Conservation (phyloP, 305 asterid genomes). For the Fraxinus paxiana region DNA sequence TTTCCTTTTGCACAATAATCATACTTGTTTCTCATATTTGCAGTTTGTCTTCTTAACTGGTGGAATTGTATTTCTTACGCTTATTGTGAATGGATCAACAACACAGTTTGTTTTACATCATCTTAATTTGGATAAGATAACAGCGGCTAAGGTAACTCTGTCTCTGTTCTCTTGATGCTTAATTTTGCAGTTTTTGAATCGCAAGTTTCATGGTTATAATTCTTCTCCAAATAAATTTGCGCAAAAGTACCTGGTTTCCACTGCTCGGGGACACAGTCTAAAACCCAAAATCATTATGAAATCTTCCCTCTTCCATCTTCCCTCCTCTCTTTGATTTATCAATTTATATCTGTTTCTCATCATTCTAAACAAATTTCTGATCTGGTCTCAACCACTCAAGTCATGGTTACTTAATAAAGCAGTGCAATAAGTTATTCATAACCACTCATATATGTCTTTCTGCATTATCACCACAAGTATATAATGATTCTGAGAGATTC, state of each 20-base stretch:
- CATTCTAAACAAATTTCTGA: neutral
- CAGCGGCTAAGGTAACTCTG: constrained; percentile 66
- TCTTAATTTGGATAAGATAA: constrained; percentile 72
- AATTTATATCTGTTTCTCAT: neutral
- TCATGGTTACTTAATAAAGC: neutral
- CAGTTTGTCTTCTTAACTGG: constrained; percentile 98
- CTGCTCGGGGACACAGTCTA: neutral
- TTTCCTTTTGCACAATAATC: constrained; percentile 4
- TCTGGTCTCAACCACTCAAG: neutral
- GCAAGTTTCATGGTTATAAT: neutral
- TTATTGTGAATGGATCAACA: constrained; percentile 90
- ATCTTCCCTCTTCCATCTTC: neutral
- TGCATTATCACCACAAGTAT: neutral
- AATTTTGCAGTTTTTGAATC: neutral
- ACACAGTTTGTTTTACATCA: constrained; percentile 70
- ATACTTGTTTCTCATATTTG: constrained; percentile 33
- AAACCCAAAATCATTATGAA: neutral
- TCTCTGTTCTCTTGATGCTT: neutral
- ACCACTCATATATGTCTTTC: neutral
- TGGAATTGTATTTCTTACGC: constrained; percentile 91
- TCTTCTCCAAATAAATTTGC: neutral
- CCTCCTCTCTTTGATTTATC: neutral
- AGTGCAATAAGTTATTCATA: neutral
- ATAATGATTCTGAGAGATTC: neutral
- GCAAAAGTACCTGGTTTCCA: neutral